These are phyloP conservation scores for Sporopachydermia lactativora DNA, from an alignment of 805 yeast genomes.

Conservation along the genomic window DNA sequence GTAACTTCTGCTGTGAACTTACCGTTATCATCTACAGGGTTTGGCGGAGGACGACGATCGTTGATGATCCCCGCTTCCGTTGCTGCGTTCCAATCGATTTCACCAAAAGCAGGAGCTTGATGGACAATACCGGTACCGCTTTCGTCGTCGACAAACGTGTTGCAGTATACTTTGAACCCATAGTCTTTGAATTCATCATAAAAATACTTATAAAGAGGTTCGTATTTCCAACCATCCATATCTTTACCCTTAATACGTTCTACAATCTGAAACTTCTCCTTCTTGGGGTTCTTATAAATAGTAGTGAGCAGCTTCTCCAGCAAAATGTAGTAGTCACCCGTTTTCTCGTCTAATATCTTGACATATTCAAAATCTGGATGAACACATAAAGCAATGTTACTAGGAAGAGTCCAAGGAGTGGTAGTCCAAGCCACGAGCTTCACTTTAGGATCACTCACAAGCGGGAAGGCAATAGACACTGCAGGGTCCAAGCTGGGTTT, in stretches of 20 bases:
- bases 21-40: slow-evolving; percentile 92
- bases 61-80: slow-evolving; percentile 58
- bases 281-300: slow-evolving; percentile 87
- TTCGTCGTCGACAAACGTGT: slow-evolving; percentile 77
- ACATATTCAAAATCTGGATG: slow-evolving; percentile 84
- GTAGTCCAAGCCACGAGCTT: slow-evolving; percentile 96
- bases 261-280: slow-evolving; percentile 73
- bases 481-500: slow-evolving; percentile 97
- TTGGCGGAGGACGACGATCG: slow-evolving; percentile 65
- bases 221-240: slow-evolving; percentile 65
- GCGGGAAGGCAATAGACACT: slow-evolving; percentile 79
- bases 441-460: slow-evolving; percentile 68
- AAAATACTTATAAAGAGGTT: slow-evolving; percentile 76
- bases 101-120: slow-evolving; percentile 98
- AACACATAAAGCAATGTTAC: slow-evolving; percentile 84
- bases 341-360: slow-evolving; percentile 82
- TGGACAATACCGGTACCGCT: slow-evolving; percentile 99
- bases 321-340: slow-evolving; percentile 67
- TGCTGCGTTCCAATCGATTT: slow-evolving; percentile 86
- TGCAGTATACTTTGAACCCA: slow-evolving; percentile 74
- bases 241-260: slow-evolving; percentile 71
- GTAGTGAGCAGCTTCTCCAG: slow-evolving; percentile 72
- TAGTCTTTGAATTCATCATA: slow-evolving; percentile 52
- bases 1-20: slow-evolving; percentile 61
- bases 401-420: slow-evolving; percentile 98